Evolutionary conservation across 768 basidiomycete genomes (phyloP).

Genomic region (Phallus indusiatus): DNA sequence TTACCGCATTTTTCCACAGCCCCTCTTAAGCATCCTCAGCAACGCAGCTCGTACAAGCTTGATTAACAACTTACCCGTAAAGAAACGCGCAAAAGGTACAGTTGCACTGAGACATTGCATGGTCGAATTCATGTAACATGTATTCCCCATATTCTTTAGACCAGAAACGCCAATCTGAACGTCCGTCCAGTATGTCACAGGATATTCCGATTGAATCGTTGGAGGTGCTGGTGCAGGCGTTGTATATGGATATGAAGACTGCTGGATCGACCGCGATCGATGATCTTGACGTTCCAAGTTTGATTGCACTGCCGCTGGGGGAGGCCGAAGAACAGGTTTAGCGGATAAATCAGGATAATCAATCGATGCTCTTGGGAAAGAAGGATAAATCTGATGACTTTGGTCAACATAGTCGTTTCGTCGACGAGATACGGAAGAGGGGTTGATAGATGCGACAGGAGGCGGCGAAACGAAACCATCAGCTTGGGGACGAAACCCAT

Average conservation of each 20-base stretch:
- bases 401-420: conserved; percentile 75
- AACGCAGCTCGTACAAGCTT: neutral
- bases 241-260: conserved; percentile 17
- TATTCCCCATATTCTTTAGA: conserved; percentile 91
- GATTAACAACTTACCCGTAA: conserved; percentile 53
- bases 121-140: conserved; percentile 99
- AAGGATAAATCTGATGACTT: conserved; percentile 50
- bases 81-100: conserved; percentile 86
- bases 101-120: conserved; percentile 95
- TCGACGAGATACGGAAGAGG: conserved; percentile 62
- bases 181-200: conserved; percentile 79
- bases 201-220: conserved; percentile 65
- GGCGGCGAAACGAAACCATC: conserved; percentile 48
- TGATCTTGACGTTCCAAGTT: conserved; percentile 68
- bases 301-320: conserved; percentile 67
- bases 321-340: conserved; percentile 60
- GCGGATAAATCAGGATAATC: conserved; percentile 72
- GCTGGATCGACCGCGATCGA: conserved; percentile 41
- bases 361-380: conserved; percentile 42
- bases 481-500: conserved; percentile 16
- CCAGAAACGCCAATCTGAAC: conserved; percentile 72
- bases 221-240: conserved; percentile 46
- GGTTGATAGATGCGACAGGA: conserved; percentile 79
- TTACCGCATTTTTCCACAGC: conserved; percentile 75
- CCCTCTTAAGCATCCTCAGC: conserved; percentile 39